Conservation (phyloP, 345 rosid genomes). For the Mallotus nudiflorus region DNA sequence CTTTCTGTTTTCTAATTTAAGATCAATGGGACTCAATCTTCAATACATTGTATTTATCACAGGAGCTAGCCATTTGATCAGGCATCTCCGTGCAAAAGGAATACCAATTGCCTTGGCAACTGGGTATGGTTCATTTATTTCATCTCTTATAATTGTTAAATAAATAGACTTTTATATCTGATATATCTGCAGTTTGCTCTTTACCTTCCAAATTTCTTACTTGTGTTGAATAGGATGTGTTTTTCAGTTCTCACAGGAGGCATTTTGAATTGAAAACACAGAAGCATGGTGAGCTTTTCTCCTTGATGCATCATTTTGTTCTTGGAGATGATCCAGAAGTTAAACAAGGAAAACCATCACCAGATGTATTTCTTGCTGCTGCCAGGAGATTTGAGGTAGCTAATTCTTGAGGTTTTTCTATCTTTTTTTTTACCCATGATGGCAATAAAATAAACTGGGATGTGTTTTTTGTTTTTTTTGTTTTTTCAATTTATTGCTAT, state of each 20-base stretch:
- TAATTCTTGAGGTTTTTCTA: neutral
- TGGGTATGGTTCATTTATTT: conserved; percentile 46
- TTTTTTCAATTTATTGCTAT: conserved; percentile 19
- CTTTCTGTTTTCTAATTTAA: conserved; percentile 3
- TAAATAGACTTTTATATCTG: neutral
- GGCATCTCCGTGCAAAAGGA: conserved; percentile 75
- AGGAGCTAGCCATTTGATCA: conserved; percentile 80
- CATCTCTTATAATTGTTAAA: conserved; percentile 1
- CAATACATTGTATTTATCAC: conserved; percentile 2
- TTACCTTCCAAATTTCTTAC: no score
- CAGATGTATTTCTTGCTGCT: conserved; percentile 86
- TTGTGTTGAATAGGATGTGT: neutral
- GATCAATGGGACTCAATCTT: neutral
- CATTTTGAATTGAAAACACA: conserved; percentile 86
- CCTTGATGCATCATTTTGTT: conserved; percentile 92
- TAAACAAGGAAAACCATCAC: conserved; percentile 88
- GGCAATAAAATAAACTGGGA: neutral
- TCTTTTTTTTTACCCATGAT: neutral
- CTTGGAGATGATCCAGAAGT: conserved; percentile 95
- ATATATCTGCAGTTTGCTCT: neutral
- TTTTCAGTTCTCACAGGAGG: conserved; percentile 65
- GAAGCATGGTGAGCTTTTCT: conserved; percentile 70
- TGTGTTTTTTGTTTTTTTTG: conserved; percentile 11
- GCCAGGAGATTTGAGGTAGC: conserved; percentile 88
- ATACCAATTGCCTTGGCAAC: conserved; percentile 80